Evolutionary conservation across 805 yeast genomes (phyloP).

Genomic region (Kazachstania martiniae): DNA sequence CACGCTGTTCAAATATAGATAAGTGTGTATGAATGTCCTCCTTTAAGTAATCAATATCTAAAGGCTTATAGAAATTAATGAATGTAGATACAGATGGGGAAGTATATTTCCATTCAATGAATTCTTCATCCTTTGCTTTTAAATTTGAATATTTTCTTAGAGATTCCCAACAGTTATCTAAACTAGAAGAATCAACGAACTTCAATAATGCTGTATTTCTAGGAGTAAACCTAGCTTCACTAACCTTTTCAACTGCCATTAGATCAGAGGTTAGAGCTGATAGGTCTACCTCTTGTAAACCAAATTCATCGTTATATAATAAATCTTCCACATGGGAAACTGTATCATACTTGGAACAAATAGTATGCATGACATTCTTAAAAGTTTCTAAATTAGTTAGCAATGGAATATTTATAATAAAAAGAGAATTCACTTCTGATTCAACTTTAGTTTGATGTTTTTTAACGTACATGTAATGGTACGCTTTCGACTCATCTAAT

Average conservation of each 20-base stretch:
- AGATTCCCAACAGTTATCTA: slow-evolving; percentile 48
- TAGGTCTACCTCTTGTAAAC: slow-evolving; percentile 40
- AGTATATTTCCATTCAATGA: slow-evolving; percentile 29
- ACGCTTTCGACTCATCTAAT: slow-evolving; percentile 2
- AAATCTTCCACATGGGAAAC: slow-evolving; percentile 52
- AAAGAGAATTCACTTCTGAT: slow-evolving; percentile 45
- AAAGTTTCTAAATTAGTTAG: slow-evolving; percentile 42
- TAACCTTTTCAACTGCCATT: slow-evolving; percentile 27
- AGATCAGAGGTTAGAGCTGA: slow-evolving; percentile 50
- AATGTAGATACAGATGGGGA: slow-evolving; percentile 34
- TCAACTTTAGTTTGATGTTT: slow-evolving; percentile 44
- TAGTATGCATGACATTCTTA: slow-evolving; percentile 44
- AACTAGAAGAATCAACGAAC: slow-evolving; percentile 55
- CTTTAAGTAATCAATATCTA: slow-evolving; percentile 42
- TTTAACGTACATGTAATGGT: slow-evolving; percentile 55
- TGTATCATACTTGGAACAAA: slow-evolving; percentile 34
- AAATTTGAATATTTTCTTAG: slow-evolving; percentile 38
- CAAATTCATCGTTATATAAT: slow-evolving; percentile 33
- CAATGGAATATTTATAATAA: slow-evolving; percentile 67
- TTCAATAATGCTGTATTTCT: slow-evolving; percentile 64
- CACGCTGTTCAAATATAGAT: slow-evolving; percentile 58
- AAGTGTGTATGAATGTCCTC: slow-evolving; percentile 49
- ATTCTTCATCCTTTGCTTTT: slow-evolving; percentile 20
- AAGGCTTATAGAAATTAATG: slow-evolving; percentile 31
- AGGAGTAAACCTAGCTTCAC: slow-evolving; percentile 41